Base-by-base conservation (phyloP, 768 basidiomycete genomes). In the Hericium erinaceus region DNA sequence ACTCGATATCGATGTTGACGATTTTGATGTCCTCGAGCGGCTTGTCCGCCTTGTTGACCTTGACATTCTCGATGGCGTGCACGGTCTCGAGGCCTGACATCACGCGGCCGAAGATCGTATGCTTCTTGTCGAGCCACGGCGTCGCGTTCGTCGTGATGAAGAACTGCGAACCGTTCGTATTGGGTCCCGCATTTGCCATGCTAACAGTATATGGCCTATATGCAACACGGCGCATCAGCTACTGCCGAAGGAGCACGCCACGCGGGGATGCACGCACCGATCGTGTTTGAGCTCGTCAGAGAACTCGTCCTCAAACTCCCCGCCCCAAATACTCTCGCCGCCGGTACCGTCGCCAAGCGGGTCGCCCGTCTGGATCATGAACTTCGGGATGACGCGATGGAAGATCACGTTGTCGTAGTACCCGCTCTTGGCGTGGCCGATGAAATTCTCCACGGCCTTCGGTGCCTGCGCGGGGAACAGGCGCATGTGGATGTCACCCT, bases 291-390 rank as follows among this genome's bases (percentile, higher is more conserved):
- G 73, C 48, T 90, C 87, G 62, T 94, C 87, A 18, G 85, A 79
- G 66, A 98, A 93, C 72, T 98, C 95, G 67, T 98, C 92, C 67
- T 93, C 93, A 64, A 95, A 95, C 46, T 93, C 89, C 56, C 75
- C 70, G 2, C 85, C 92, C 92, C 94, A 97, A 58, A 95, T 91
- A 12, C 89, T 92, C 52, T 78, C 83, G 13, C 94, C 94, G 15
- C 93, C 93, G 0, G 93, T 95, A 5, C 93, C 94, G 72, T 97
- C 92, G 20, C 91, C 93, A n/a, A 94, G 74, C 2, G 94, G 94
- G 66, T 95, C 93, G 37, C 93, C 93, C 4, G 93, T 95, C 76
- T 97, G 94, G 57, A 97, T 89, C 94, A 95, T 95, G 67, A 99
- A 99, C 73, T 99, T 98, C 60, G 92, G 82, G 68, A 99, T 99